Conservation (phyloP, 352 stramenopile genomes). For the Pythium guiyangense region DNA sequence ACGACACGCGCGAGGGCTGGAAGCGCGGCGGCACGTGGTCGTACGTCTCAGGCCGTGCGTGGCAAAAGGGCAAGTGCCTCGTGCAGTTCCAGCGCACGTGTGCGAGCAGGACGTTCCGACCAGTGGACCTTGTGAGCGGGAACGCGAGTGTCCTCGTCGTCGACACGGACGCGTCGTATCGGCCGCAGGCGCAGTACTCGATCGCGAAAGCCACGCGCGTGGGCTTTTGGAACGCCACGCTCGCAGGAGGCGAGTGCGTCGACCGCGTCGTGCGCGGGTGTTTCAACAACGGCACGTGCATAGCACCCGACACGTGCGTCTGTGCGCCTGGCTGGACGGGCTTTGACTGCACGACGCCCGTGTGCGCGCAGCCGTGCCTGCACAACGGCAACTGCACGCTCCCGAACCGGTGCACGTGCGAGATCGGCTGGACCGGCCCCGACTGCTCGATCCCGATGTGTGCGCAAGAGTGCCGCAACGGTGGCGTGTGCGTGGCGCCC, state of each 20-base stretch:
- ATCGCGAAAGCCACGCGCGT: conserved; percentile 38
- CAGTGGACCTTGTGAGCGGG: conserved; percentile 34
- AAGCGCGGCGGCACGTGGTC: conserved; percentile 79
- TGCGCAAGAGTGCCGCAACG: conserved; percentile 90
- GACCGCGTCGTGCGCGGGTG: conserved; percentile 92
- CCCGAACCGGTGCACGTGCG: conserved; percentile 89
- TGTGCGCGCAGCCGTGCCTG: conserved; percentile 67
- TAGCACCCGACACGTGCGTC: conserved; percentile 77
- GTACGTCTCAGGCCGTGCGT: conserved; percentile 49
- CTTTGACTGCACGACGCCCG: conserved; percentile 67
- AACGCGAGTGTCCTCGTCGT: conserved; percentile 46
- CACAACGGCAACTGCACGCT: conserved; percentile 92
- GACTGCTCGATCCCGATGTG: conserved; percentile 90
- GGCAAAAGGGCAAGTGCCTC: conserved; percentile 93
- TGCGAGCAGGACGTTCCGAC: conserved; percentile 6
- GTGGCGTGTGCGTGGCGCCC: conserved; percentile 55
- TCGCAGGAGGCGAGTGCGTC: conserved; percentile 75
- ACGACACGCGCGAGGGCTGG: conserved; percentile 93
- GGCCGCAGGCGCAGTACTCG: conserved; percentile 76
- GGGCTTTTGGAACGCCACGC: conserved; percentile 58
- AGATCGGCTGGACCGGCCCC: conserved; percentile 85
- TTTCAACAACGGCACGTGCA: conserved; percentile 95
- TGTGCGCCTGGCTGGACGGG: conserved; percentile 82
- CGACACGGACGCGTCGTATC: conserved; percentile 92
- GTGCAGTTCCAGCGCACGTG: conserved; percentile 91